Base-by-base conservation (phyloP, 805 yeast genomes). In the Candida montana region DNA sequence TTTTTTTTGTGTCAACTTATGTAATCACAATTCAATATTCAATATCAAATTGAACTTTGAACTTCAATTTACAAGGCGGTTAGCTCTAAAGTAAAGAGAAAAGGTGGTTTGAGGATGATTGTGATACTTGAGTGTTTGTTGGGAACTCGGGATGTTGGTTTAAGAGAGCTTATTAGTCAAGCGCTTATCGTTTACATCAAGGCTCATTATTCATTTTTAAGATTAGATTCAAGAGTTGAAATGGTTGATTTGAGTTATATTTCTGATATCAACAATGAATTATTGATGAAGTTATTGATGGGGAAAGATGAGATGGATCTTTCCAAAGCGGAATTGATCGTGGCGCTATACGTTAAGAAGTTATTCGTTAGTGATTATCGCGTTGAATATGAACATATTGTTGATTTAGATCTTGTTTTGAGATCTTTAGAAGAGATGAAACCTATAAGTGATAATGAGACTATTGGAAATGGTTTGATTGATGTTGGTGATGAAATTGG, bases 241-340 rank as follows among this genome's bases (percentile, higher is more conserved):
- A 33, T 39, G 37, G 30, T 41, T 19, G 45, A 29, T 18, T 34
- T 38, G 35, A 18, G 31, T 5, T 37, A 46, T 23, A 24, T 37
- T 4, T 23, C 39, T 3, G 39, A 31, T 12, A 20, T 49, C 7
- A 20, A 39, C 6, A 6, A 20, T 15, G 42, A 38, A 10, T 32
- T 47, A n/a, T 16, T 44, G 2, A 10, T 31, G 19, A 42, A 41
- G 28, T 31, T 49, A 31, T 19, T 39, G n/a, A 11, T 20, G 21
- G 33, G 33, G 11, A 36, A 36, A 29, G 42, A 28, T 2, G 12
- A 23, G 3, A 35, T 47, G 27, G 38, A 41, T 11, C 29, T 45
- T n/a, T 32, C 45, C 1, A 50, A 44, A n/a, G 46, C 51, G 2
- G 53, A 50, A 28, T 35, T 50, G 33, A 17, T 44, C 11, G 40